Base-by-base conservation (phyloP, 768 basidiomycete genomes). In the Suillus plorans region DNA sequence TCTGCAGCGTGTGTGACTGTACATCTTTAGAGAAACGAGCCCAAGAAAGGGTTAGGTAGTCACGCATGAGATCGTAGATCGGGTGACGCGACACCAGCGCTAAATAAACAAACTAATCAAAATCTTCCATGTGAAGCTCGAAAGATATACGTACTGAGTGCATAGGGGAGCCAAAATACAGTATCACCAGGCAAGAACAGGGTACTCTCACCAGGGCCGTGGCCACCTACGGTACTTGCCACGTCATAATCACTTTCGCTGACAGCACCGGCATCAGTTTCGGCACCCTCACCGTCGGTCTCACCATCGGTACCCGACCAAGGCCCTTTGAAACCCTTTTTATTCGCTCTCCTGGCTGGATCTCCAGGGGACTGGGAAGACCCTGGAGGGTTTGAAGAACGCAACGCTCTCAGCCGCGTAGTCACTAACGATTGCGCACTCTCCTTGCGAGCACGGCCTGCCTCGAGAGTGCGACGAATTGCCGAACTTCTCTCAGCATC, bases 41-140 rank as follows among this genome's bases (percentile, higher is more conserved):
- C 94, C 94, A 96, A 4, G 91, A 93, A 53, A 97, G 87, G n/a
- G 95, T 95, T 52, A 99, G 85, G 72, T 93, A 96, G 78, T 99
- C 96, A 61, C 92, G 86, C 91, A 98, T 94, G 63, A 97, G 83
- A 73, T 96, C 94, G 78, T 96, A 97, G 68, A 97, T 92, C 0
- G 95, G 95, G 75, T 93, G 92, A 28, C 93, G 89, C 57, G 95
- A 97, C 36, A 95, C 94, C 71, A 94, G 83, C 18, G 90, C 92
- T 92, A 68, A n/a, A 65, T 60, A 57, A 60, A 56, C 53, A 56
- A 60, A 56, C 53, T 61, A 14, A 44, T 69, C 34, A 74, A 59
- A 65, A 42, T 53, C 34, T 22, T 55, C 28, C 60, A 69, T 34
- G 18, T 58, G 16, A 50, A 66, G 31, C 10, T 60, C 52, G 41